A percentile compares a stretch with the other conserved stretches of the same genome.
These are phyloP conservation scores for Nakaseomyces sp. DNA, from an alignment of 1,139 yeast species.

Conservation along the genomic window DNA sequence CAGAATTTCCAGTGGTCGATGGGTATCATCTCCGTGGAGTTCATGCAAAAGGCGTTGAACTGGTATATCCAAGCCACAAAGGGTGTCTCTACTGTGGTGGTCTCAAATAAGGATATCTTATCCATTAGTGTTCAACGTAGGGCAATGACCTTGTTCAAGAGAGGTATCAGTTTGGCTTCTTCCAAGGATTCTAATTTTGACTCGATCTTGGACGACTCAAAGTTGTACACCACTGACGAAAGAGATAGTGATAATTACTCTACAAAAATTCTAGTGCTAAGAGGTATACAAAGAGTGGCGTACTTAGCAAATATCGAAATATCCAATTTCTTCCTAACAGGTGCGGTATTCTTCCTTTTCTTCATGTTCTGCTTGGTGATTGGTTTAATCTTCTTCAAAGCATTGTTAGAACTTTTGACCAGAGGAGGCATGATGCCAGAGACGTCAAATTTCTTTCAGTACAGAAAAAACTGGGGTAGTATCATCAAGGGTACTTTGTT, in stretches of 20 bases:
- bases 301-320: conserved; percentile 77
- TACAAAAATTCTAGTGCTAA: conserved; percentile 64
- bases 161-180: conserved; percentile 26
- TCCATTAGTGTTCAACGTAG: conserved; percentile 73
- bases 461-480: conserved; percentile 70
- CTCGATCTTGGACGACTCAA: conserved; percentile 42
- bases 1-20: conserved; percentile 95
- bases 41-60: conserved; percentile 77
- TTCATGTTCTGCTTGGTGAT: conserved; percentile 66
- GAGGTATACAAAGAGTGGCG: conserved; percentile 91
- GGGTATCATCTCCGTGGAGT: conserved; percentile 73
- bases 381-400: conserved; percentile 60
- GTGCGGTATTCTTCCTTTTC: conserved; percentile 72
- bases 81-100: conserved; percentile 70
- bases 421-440: conserved; percentile 49
- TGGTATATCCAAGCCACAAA: conserved; percentile 99
- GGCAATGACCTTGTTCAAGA: conserved; percentile 16
- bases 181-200: conserved; percentile 37
- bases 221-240: conserved; percentile 66
- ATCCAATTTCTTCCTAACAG: conserved; percentile 78
- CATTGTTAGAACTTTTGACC: conserved; percentile 60
- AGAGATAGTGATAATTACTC: conserved; percentile 39
- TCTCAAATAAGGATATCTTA: conserved; percentile 46
- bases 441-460: conserved; percentile 59
- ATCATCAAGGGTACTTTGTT: conserved; percentile 83